These are phyloP conservation scores for Allium cepa DNA, from an alignment of 106 monocot genomes.

Conservation along the genomic window DNA sequence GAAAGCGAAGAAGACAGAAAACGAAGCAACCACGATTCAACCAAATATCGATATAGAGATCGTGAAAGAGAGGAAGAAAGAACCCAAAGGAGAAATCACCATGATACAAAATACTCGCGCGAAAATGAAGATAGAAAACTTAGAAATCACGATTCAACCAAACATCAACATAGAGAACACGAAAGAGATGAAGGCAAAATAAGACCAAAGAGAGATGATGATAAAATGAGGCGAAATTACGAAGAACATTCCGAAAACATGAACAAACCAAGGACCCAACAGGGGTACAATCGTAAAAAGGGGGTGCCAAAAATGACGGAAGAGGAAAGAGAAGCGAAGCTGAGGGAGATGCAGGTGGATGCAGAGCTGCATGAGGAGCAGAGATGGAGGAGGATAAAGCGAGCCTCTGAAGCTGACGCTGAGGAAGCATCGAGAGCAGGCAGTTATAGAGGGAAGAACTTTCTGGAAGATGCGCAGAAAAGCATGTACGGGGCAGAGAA, in stretches of 20 bases:
- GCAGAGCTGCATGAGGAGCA: constrained; percentile 95
- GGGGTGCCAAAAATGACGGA: constrained; percentile 56
- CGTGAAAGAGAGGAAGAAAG: constrained; percentile 15
- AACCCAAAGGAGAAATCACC: constrained; percentile 5
- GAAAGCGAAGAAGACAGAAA: constrained; percentile 24
- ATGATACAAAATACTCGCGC: constrained; percentile 13
- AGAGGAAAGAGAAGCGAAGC: constrained; percentile 69
- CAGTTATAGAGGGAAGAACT: constrained; percentile 52
- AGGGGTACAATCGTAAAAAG: constrained; percentile 21
- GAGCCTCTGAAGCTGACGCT: constrained; percentile 62
- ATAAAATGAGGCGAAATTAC: no score
- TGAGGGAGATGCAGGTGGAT: constrained; percentile 77
- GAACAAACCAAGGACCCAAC: constrained; percentile 17
- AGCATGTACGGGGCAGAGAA: constrained; percentile 78
- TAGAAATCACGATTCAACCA: constrained; percentile 5
- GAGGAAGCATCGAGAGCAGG: constrained; percentile 39
- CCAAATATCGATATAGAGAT: constrained; percentile 14
- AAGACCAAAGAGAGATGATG: neutral
- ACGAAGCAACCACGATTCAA: constrained; percentile 11
- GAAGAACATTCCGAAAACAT: constrained; percentile 6
- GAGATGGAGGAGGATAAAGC: constrained; percentile 82
- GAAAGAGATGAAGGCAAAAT: constrained; percentile 16
- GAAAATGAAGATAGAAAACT: constrained; percentile 12
- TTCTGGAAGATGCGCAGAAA: constrained; percentile 75
- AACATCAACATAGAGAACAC: neutral